A percentile compares a stretch with the other conserved stretches of the same genome.
These are phyloP conservation scores for Paecilomyces sp. DNA, from an alignment of 2,329 filamentous ascomycete species.

Conservation along the genomic window DNA sequence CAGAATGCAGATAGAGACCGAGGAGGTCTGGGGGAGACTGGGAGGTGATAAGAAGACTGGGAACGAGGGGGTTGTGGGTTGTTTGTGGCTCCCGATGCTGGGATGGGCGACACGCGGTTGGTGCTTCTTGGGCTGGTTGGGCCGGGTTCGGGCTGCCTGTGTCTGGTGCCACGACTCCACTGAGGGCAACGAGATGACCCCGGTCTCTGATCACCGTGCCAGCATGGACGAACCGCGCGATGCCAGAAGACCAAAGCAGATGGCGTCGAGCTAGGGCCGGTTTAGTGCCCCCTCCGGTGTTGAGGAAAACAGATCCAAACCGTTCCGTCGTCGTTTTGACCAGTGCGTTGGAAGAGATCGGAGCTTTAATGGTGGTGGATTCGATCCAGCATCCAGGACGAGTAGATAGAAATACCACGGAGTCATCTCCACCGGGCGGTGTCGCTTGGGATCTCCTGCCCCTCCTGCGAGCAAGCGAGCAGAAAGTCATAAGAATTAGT, in stretches of 20 bases:
- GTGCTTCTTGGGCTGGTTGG: conserved; percentile 23
- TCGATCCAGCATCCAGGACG: background rate
- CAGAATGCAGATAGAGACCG: conserved; percentile 18
- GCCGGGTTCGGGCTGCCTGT: conserved; percentile 29
- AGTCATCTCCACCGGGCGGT: background rate
- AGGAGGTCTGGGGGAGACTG: conserved; percentile 19
- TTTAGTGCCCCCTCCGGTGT: background rate
- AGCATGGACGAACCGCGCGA: background rate
- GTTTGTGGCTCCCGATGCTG: conserved; percentile 6
- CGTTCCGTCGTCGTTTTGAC: background rate
- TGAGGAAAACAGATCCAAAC: background rate
- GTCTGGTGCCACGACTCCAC: conserved; percentile 36
- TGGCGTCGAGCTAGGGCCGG: background rate
- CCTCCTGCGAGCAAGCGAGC: background rate
- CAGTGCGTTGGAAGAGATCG: background rate
- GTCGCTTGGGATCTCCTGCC: background rate
- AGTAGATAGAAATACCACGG: background rate
- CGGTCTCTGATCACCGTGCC: background rate
- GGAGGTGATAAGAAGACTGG: conserved; percentile 21
- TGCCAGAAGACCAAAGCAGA: background rate
- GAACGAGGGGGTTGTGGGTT: conserved; percentile 11
- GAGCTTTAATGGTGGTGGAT: background rate
- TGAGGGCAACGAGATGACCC: conserved; percentile 12
- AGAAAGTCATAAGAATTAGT: background rate
- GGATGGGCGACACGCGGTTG: conserved; percentile 10